Evolutionary conservation across 257 asterid species (phyloP).

Genomic region (Solanum ossicruentum): DNA sequence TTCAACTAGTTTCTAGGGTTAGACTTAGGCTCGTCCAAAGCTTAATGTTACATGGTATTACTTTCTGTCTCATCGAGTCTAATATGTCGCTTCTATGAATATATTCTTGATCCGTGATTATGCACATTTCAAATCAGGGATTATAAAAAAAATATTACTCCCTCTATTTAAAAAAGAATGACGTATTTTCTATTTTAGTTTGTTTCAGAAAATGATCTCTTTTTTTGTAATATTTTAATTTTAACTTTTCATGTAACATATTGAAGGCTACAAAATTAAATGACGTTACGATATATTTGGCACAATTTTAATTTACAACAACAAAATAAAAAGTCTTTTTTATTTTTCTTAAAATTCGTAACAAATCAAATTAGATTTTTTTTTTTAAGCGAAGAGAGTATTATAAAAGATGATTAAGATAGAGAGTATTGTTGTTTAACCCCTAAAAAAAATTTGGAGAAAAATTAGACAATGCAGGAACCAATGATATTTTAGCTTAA

Average conservation of each 20-base stretch:
- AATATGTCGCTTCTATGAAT: neutral
- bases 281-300: no score
- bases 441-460: neutral
- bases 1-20: neutral
- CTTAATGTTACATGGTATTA: neutral
- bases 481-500: neutral
- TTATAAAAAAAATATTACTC: neutral
- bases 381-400: no score
- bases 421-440: neutral
- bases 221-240: no score
- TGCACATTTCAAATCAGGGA: neutral
- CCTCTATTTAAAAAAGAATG: no score
- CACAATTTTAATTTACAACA: no score
- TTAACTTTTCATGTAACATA: no score
- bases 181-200: no score
- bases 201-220: no score
- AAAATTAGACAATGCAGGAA: neutral
- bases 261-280: no score
- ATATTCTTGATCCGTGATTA: neutral
- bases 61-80: neutral
- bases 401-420: neutral
- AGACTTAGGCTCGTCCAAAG: neutral
- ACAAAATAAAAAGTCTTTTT: no score
- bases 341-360: no score
- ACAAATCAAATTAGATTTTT: no score